A percentile compares a stretch with the other conserved stretches of the same genome.
Conservation (phyloP, 257 asterid genomes). For the Scutellaria baicalensis region DNA sequence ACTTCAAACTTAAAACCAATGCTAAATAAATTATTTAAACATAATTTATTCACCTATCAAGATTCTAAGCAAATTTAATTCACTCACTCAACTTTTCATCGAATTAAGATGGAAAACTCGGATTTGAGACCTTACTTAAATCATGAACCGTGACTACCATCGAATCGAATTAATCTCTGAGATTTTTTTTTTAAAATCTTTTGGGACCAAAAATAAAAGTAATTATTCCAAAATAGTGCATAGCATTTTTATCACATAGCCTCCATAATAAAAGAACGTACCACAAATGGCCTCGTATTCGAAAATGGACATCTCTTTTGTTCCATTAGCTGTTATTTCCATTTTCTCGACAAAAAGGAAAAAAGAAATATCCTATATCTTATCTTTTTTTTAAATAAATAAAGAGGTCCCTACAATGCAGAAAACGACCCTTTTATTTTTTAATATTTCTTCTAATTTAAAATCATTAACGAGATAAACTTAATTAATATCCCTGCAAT, state of each 20-base stretch:
- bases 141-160: too few species aligned
- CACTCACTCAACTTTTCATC: too few species aligned
- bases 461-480: neutral
- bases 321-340: constrained; percentile 20
- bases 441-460: neutral
- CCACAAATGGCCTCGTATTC: constrained; percentile 13
- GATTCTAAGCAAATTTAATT: too few species aligned
- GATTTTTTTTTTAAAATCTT: too few species aligned
- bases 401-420: neutral
- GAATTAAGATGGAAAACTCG: too few species aligned
- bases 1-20: too few species aligned
- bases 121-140: too few species aligned
- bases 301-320: constrained; percentile 17
- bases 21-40: too few species aligned
- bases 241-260: neutral
- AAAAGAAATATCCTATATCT: neutral
- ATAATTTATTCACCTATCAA: too few species aligned
- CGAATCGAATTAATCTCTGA: too few species aligned
- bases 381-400: neutral
- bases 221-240: neutral
- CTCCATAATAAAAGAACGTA: neutral
- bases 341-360: neutral
- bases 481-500: constrained; percentile 6
- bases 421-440: neutral
- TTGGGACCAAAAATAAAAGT: too few species aligned